phyloP scores from a whole-genome alignment of 1,139 yeast genomes.

The Candida smagusa region DNA sequence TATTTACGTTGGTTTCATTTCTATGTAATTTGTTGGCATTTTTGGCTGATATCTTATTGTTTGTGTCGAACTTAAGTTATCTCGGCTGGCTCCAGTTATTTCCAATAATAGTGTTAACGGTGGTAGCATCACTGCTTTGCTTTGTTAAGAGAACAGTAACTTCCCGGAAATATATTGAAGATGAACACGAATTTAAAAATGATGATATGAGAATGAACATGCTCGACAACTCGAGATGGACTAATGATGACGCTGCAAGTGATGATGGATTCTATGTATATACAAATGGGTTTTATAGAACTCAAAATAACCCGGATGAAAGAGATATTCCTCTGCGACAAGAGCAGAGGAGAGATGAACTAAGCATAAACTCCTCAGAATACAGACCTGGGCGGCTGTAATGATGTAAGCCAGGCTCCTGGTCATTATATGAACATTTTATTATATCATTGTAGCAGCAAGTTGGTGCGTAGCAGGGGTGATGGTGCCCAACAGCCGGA shows the following conservation, averaged over 20 bases:
- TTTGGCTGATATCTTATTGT: conserved; percentile 39
- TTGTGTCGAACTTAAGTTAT: conserved; percentile 38
- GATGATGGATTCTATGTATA: conserved; percentile 47
- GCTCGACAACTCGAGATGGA: conserved; percentile 16
- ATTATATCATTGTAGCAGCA: background rate
- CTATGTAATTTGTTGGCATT: conserved; percentile 38
- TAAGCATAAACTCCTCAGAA: conserved; percentile 4
- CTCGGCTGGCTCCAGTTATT: conserved; percentile 46
- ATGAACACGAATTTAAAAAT: conserved; percentile 24
- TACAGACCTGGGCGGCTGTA: background rate
- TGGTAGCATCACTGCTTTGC: conserved; percentile 37
- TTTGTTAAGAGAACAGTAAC: conserved; percentile 39
- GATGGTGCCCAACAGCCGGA: conserved; percentile 3
- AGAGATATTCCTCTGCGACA: conserved; percentile 3
- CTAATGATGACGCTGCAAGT: conserved; percentile 33
- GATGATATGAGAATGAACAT: conserved; percentile 38
- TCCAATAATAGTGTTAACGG: conserved; percentile 36
- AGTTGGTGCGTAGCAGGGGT: background rate
- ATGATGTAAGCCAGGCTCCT: background rate
- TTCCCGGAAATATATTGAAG: conserved; percentile 37
- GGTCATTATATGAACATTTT: background rate
- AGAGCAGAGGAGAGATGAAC: conserved; percentile 1
- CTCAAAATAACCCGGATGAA: conserved; percentile 10
- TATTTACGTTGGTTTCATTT: conserved; percentile 33
- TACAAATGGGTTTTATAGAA: conserved; percentile 36